Base-by-base conservation (phyloP, 768 basidiomycete species). In the Mrakia gelida region DNA sequence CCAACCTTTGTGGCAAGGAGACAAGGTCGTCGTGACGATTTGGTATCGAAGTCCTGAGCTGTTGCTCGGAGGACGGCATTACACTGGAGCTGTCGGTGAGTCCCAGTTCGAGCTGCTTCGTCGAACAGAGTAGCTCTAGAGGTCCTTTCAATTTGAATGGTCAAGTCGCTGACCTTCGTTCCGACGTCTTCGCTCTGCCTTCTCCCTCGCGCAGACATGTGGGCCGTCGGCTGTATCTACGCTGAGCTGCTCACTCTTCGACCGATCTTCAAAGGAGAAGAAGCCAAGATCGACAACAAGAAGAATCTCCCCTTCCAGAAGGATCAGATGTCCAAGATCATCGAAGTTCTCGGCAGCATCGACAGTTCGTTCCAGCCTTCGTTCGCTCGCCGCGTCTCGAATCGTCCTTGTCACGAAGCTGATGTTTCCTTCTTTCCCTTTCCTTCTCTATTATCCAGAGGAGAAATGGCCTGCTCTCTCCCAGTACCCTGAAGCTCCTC, bases 11-110 rank as follows among this genome's bases (percentile, higher is more conserved):
- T 94, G 93, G 83, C 90, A 90, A 0, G 95, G 95, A 23, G 97
- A 99, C 85, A 98, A 98, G 82, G 95, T 99, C 38, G 97, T 98
- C 52, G 97, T 99, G 18, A 99, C 97, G 0, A 98, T 99, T 82
- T 98, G 97, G 97, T 99, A 99, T 83, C 92, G 97, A 73, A 94
- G 94, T 10, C 97, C 97, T 0, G 97, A 99, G 83, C 89, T 99
- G 3, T 88, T 99, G 15, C 88, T 99, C 86, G 96, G 97, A 38
- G 94, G 96, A 0, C 94, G 95, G 80, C 97, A 99, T 84, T 99
- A 99, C 84, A 96, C 97, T 80, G 94, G 93, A 81, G 92, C 95
- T 6, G 91, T 98, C 59, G 86, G 85, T 84, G 75, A 77, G 84
- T 81, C 67, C 38, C 3, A 38, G 38, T 38, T 38, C 38, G 38